phyloP scores from a whole-genome alignment of 2,329 filamentous ascomycete genomes.

The Colletotrichum sp. region DNA sequence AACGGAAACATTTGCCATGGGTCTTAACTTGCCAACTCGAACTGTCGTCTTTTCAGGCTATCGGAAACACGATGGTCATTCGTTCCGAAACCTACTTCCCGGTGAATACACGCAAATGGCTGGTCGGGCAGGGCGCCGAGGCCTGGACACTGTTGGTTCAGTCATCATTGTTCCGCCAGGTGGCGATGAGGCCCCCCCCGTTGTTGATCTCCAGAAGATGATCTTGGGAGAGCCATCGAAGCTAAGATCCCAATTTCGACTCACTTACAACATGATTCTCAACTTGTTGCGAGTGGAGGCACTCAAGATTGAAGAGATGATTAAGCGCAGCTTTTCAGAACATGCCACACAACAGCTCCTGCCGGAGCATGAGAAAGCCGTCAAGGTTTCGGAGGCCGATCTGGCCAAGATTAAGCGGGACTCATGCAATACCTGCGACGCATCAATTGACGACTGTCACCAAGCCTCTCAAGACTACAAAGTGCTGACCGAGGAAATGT shows the following conservation, averaged over 20 bases:
- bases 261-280: constrained; percentile 99
- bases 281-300: constrained; percentile 95
- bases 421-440: constrained; percentile 80
- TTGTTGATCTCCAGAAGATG: constrained; percentile 85
- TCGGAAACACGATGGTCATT: constrained; percentile 92
- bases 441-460: constrained; percentile 81
- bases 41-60: constrained; percentile 98
- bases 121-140: constrained; percentile 89
- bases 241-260: constrained; percentile 90
- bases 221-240: constrained; percentile 96
- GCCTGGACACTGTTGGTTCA: constrained; percentile 88
- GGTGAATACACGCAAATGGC: constrained; percentile 99
- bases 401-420: constrained; percentile 89
- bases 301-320: constrained; percentile 99
- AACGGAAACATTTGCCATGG: constrained; percentile 99
- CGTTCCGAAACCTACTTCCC: constrained; percentile 87
- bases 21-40: constrained; percentile 90
- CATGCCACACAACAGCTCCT: constrained; percentile 94
- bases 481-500: constrained; percentile 79
- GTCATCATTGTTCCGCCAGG: constrained; percentile 91
- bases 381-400: constrained; percentile 90
- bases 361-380: constrained; percentile 93
- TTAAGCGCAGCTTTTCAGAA: constrained; percentile 98
- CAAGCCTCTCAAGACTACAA: constrained; percentile 81
- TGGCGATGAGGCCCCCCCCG: constrained; percentile 86